Base-by-base conservation (phyloP, 140 eudicot genomes). In the Cichorium intybus region DNA sequence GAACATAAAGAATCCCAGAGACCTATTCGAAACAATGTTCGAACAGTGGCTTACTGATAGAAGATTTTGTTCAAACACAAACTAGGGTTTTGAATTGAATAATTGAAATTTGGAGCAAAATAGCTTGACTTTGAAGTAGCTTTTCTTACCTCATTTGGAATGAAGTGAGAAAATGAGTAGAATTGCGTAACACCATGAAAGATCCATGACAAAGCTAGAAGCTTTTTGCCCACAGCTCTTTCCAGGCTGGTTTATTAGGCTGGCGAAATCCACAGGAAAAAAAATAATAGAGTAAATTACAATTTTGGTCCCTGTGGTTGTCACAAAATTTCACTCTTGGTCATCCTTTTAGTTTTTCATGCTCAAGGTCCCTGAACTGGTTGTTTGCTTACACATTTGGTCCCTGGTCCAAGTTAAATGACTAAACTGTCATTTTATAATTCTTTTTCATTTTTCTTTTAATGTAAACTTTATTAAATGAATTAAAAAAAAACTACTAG, bases 181-280 rank as follows among this genome's bases (percentile, higher is more conserved):
- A 57, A 62, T 62, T 65, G 75, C 31, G 21, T 14, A 31, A 31
- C 77, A 56, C 54, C 74, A 80, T 52, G 71, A 74, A 48, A 80
- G 56, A 29, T 62, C 27, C 28, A 24, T 54, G 22, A 12, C 10
- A 52, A 63, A 58, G 58, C 23, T 54, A 22, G 34, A 34, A 60
- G 77, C 71, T 66, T 69, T 72, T 75, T 59, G 80, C 53, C 68
- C 73, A 74, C 90, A 87, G 80, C 87, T 85, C 90, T 87, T 87
- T 87, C 73, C 97, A 87, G 95, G 95, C 97, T 90, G 97, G 35
- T 82, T 73, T 76, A 74, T 82, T 78, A 85, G 88, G 86, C 84
- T 83, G 91, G 59, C 35, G 35, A 28, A 12, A 23, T 53, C 52
- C 56, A 63, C 34, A 43, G 4, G n/a, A 26, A 24, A 35, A 33